Conservation (phyloP, 495 filamentous ascomycete species). For the Paragyromitra xinjiangensis region DNA sequence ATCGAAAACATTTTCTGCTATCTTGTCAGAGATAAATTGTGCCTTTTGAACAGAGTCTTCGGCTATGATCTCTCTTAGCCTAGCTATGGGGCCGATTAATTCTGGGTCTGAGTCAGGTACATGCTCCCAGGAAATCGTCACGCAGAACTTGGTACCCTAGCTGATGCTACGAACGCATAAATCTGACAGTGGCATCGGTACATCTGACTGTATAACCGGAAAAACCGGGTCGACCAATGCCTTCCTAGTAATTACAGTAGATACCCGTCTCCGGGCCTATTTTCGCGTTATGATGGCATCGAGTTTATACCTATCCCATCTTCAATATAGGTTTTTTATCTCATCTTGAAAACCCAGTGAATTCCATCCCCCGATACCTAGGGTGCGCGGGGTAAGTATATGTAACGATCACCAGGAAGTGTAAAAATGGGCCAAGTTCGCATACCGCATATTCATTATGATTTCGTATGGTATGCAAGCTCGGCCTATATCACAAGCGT, state of each 20-base stretch:
- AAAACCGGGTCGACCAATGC: slow-evolving; percentile 32
- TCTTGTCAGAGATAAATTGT: neutral
- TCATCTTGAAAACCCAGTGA: slow-evolving; percentile 5
- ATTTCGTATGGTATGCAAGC: slow-evolving; percentile 3
- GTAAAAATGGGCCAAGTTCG: neutral
- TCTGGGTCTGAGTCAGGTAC: slow-evolving; percentile 9
- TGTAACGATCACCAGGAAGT: neutral
- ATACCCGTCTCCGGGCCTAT: neutral
- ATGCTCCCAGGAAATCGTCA: slow-evolving; percentile 23
- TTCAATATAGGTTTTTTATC: slow-evolving; percentile 7
- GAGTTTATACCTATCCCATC: neutral
- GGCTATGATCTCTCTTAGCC: neutral
- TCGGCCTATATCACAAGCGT: neutral
- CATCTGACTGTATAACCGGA: slow-evolving; percentile 28
- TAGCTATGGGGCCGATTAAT: neutral
- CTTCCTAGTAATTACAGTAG: slow-evolving; percentile 12
- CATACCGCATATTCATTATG: neutral
- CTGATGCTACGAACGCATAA: slow-evolving; percentile 25
- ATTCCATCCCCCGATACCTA: neutral
- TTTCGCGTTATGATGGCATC: neutral
- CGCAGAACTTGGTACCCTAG: slow-evolving; percentile 12
- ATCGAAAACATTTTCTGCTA: neutral
- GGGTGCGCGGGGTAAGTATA: slow-evolving; percentile 21
- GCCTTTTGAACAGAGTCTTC: neutral
- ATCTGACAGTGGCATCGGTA: slow-evolving; percentile 28